Evolutionary conservation across 2,329 filamentous ascomycete genomes (phyloP), one percentile per base, ranked within the genome.

Genomic region (Cercospora sojina): DNA sequence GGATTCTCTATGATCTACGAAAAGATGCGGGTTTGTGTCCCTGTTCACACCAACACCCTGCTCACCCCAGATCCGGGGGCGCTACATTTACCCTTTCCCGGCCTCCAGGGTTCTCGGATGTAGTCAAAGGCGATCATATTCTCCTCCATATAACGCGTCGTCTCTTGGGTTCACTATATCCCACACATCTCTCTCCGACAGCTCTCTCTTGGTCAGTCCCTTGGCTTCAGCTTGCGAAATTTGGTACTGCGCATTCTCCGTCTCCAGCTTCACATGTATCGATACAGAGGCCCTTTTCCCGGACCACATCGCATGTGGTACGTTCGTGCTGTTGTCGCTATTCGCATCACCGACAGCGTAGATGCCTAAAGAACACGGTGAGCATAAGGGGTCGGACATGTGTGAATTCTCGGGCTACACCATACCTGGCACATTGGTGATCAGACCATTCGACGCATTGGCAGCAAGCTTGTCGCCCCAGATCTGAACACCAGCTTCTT

Each of bases 261-360:
- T 55, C 57, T 67, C 65, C 13, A 67, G 9, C 3, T 10, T 49
- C 10, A 67, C 65, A 32, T 64, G 65, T 7, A 67, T 47, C 2
- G 27, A 41, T 7, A 65, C 65, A 1, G 29, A 25, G 7, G 65
- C 29, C 3, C 57, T 31, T 29, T 67, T 67, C 18, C 49, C 65
- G 13, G 35, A 58, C 58, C 57, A 65, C 64, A 66, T 66, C 8
- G 64, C 64, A 29, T 66, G 64, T 3, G 56, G 61, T 12, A 66
- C 56, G 25, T 66, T 66, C 4, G 64, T 66, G 20, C 43, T 57
- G 20, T 66, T 64, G 18, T 64, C 60, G 7, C 20, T 38, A 8
- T 60, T 66, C 3, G 47, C 43, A 38, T 66, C 64, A 3, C 64
- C 64, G 0, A 60, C 60, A 1, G 20, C 64, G 35, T 66, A 66